Percentiles rank a stretch among this genome's conserved stretches.
phyloP scores from a whole-genome alignment of 2,329 filamentous ascomycete genomes.

The Botrytis byssoidea region DNA sequence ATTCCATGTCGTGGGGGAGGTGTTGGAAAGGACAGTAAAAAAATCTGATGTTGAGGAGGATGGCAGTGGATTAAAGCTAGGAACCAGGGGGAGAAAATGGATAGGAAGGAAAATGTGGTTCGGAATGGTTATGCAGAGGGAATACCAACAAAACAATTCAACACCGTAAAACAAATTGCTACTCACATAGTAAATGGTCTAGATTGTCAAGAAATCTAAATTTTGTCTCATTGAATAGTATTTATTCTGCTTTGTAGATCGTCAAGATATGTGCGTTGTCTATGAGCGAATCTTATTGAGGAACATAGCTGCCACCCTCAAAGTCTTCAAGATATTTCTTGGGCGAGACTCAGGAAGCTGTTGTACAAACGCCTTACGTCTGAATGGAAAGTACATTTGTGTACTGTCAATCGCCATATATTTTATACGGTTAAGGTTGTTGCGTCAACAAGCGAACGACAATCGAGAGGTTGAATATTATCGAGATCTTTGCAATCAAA shows the following conservation, averaged over 20 bases:
- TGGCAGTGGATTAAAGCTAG: slow-evolving; percentile 51
- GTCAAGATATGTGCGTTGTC: neutral
- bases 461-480: neutral
- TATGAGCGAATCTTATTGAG: neutral
- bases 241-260: neutral
- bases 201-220: neutral
- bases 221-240: neutral
- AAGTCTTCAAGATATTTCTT: neutral
- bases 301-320: neutral
- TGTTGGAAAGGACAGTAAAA: slow-evolving; percentile 48
- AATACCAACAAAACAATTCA: neutral
- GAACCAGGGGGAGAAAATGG: slow-evolving; percentile 63
- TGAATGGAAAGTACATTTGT: neutral
- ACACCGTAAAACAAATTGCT: neutral
- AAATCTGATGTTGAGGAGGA: slow-evolving; percentile 41
- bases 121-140: slow-evolving; percentile 46
- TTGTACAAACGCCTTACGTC: slow-evolving; percentile 2
- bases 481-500: neutral
- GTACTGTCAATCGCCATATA: neutral
- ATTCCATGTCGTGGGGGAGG: slow-evolving; percentile 45
- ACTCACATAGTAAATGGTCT: neutral
- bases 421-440: neutral
- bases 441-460: neutral
- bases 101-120: slow-evolving; percentile 56
- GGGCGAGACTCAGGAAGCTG: neutral